Evolutionary conservation across 768 basidiomycete species (phyloP).

Genomic region (Boletales sp.): DNA sequence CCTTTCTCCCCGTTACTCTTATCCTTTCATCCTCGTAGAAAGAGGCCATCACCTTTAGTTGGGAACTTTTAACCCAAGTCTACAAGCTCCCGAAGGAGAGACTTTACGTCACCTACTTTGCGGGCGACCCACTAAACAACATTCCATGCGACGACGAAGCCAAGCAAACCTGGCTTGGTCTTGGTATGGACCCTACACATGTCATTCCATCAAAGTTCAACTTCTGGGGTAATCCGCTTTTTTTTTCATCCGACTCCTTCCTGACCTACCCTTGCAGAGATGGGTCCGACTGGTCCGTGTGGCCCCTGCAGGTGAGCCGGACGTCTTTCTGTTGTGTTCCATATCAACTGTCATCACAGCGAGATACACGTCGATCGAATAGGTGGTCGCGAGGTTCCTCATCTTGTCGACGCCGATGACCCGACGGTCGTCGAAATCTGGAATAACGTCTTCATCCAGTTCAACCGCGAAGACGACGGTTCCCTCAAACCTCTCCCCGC

Average conservation of each 20-base stretch:
- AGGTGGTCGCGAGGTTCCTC: conserved; percentile 92
- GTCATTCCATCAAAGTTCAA: conserved; percentile 96
- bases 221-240: conserved; percentile 83
- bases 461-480: conserved; percentile 90
- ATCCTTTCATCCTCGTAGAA: conserved; percentile 45
- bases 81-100: conserved; percentile 87
- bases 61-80: conserved; percentile 89
- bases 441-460: conserved; percentile 99
- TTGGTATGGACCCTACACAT: conserved; percentile 85
- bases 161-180: conserved; percentile 80
- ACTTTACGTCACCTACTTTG: conserved; percentile 97
- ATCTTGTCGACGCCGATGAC: conserved; percentile 94
- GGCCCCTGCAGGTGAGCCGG: conserved; percentile 81
- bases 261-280: conserved; percentile 55
- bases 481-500: conserved; percentile 77
- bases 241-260: not conserved
- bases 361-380: conserved; percentile 98
- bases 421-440: conserved; percentile 97
- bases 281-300: conserved; percentile 98
- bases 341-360: conserved; percentile 36
- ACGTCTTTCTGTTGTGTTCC: not conserved
- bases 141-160: conserved; percentile 89
- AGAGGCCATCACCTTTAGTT: conserved; percentile 91
- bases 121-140: conserved; percentile 83
- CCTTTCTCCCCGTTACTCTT: not conserved